Evolutionary conservation across 192 early-diverging fungal species (phyloP).

Genomic region (Podila minutissima): DNA sequence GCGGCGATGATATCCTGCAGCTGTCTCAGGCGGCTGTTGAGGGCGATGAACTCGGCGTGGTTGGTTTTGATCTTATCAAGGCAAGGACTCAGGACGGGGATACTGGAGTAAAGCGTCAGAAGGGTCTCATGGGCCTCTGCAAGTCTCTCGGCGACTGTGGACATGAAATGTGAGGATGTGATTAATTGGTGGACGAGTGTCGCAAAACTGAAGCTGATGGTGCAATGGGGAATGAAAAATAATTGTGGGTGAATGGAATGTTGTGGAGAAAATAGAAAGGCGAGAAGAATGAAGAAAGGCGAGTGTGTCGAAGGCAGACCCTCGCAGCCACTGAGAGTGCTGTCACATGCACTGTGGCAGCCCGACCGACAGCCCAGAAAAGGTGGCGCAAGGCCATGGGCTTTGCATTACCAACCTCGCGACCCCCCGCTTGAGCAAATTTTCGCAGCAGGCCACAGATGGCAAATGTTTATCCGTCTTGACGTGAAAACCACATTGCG

Average conservation of each 20-base stretch:
- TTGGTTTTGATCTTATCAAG: constrained; percentile 48
- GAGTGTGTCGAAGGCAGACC: no score
- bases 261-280: no score
- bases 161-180: constrained; percentile 12
- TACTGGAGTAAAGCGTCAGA: constrained; percentile 39
- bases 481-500: no score
- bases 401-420: no score
- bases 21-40: constrained; percentile 30
- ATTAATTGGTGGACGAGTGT: neutral
- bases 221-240: neutral
- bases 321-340: no score
- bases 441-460: no score
- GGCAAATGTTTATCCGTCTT: no score
- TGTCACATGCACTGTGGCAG: no score
- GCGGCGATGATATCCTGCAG: constrained; percentile 18
- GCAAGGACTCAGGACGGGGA: constrained; percentile 38
- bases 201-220: neutral
- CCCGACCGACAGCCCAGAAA: no score
- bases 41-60: constrained; percentile 35
- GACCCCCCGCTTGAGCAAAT: no score
- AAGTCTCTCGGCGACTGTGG: constrained; percentile 37
- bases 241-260: neutral
- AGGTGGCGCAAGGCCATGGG: no score
- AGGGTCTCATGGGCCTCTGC: constrained; percentile 40
- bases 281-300: no score